These are phyloP conservation scores for Favolaschia claudopus DNA, from an alignment of 768 basidiomycete species.

Conservation along the genomic window DNA sequence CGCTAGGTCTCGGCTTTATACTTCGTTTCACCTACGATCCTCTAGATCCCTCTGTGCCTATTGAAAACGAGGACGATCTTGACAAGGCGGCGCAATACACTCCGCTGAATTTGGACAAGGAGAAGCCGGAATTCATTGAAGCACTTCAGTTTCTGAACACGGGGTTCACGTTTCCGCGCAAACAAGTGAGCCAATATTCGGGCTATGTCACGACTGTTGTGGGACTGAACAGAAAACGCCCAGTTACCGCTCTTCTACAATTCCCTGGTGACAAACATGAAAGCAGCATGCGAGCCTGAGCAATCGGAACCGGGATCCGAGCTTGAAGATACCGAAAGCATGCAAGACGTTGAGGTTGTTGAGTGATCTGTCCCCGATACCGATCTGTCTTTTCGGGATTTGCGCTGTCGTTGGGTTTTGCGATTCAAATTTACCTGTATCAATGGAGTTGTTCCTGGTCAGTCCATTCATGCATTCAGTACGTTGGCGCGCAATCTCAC, in stretches of 20 bases:
- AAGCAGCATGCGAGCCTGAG: slow-evolving; percentile 16
- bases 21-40: slow-evolving; percentile 57
- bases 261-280: slow-evolving; percentile 21
- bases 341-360: slow-evolving; percentile 14
- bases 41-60: slow-evolving; percentile 34
- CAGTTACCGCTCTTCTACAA: slow-evolving; percentile 25
- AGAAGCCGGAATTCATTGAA: slow-evolving; percentile 61
- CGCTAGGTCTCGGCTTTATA: slow-evolving; percentile 66
- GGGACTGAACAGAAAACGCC: not conserved
- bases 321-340: not conserved
- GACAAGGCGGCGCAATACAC: slow-evolving; percentile 63
- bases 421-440: not conserved
- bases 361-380: slow-evolving; percentile 12
- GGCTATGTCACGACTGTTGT: not conserved
- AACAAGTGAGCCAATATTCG: slow-evolving; percentile 47
- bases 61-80: slow-evolving; percentile 47
- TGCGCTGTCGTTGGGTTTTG: not conserved
- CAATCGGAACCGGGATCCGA: slow-evolving; percentile 2
- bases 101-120: slow-evolving; percentile 71
- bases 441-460: no score
- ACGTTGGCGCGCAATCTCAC: no score
- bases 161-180: slow-evolving; percentile 72
- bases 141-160: slow-evolving; percentile 66
- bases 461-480: no score
- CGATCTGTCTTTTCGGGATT: not conserved